phyloP scores from a whole-genome alignment of 164 flowering plant genomes.

The Chimonanthus praecox region DNA sequence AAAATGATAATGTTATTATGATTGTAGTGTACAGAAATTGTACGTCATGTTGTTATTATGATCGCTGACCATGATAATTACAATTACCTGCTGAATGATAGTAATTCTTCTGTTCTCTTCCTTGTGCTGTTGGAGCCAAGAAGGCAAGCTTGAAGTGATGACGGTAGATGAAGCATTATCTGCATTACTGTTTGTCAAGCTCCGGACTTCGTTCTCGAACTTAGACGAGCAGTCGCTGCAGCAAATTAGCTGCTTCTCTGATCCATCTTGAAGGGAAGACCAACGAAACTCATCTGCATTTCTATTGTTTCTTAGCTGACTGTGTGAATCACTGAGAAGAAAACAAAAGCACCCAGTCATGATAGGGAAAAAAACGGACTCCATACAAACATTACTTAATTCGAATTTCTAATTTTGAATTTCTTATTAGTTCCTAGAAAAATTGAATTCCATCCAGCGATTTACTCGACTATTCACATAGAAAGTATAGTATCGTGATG shows the following conservation, averaged over 20 bases:
- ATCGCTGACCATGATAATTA: neutral
- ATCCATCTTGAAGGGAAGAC: slow-evolving; percentile 28
- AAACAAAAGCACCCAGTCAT: too few relatives aligned
- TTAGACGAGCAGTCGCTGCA: slow-evolving; percentile 50
- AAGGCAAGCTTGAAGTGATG: slow-evolving; percentile 54
- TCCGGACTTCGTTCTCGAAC: slow-evolving; percentile 46
- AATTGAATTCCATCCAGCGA: neutral
- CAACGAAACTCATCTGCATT: slow-evolving; percentile 31
- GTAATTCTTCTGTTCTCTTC: slow-evolving; percentile 40
- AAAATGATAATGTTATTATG: too few relatives aligned
- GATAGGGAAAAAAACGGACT: neutral
- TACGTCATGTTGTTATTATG: too few relatives aligned
- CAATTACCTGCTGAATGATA: slow-evolving; percentile 44
- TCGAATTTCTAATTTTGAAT: neutral
- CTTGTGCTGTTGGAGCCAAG: slow-evolving; percentile 84
- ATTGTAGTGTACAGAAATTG: too few relatives aligned
- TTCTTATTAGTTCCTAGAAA: too few relatives aligned
- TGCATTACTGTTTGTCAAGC: slow-evolving; percentile 22
- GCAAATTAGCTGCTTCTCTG: slow-evolving; percentile 44
- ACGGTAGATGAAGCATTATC: slow-evolving; percentile 29
- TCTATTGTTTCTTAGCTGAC: slow-evolving; percentile 33
- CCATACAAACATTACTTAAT: too few relatives aligned
- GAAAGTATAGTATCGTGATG: too few relatives aligned
- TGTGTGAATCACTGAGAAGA: slow-evolving; percentile 32
- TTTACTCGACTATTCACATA: neutral